These are phyloP conservation scores for Flaveria bidentis DNA, from an alignment of 129 eudicot species.

Conservation along the genomic window DNA sequence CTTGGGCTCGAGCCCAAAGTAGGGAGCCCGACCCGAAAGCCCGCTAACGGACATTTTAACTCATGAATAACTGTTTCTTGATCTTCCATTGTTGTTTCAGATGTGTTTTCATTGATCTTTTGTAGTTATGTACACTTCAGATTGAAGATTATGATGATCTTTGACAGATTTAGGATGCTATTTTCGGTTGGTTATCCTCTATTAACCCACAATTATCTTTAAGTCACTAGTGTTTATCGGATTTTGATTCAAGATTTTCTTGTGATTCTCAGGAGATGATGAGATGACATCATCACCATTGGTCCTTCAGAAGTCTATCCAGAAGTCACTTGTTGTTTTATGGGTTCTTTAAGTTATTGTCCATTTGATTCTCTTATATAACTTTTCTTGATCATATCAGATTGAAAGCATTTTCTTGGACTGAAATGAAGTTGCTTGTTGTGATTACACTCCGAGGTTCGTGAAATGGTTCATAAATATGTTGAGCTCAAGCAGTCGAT, in stretches of 20 bases:
- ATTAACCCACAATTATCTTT: conserved; percentile 15
- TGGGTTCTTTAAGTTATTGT: conserved; percentile 17
- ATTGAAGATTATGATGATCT: conserved; percentile 33
- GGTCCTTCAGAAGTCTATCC: conserved; percentile 2
- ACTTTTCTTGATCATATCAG: conserved; percentile 39
- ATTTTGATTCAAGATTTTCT: conserved; percentile 30
- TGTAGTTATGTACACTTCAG: conserved; percentile 45
- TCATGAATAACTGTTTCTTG: conserved; percentile 37
- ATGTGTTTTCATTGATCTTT: conserved; percentile 30
- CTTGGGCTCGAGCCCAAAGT: conserved; percentile 66
- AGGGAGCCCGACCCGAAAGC: conserved; percentile 23
- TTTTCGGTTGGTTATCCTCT: conserved; percentile 34
- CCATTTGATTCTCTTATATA: conserved; percentile 32
- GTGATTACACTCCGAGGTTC: conserved; percentile 37
- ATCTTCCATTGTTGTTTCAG: conserved; percentile 27
- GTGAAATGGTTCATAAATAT: background rate
- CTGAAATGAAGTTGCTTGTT: conserved; percentile 38
- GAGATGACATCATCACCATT: conserved; percentile 4
- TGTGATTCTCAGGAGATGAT: conserved; percentile 42
- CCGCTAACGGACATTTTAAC: conserved; percentile 14
- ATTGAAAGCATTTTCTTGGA: conserved; percentile 45
- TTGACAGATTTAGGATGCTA: conserved; percentile 36
- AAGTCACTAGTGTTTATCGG: background rate
- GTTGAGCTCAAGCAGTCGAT: too few species aligned
- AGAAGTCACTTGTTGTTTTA: conserved; percentile 17